Conservation (phyloP, 2,329 filamentous ascomycete genomes). For the Lasiodiplodia theobromae region DNA sequence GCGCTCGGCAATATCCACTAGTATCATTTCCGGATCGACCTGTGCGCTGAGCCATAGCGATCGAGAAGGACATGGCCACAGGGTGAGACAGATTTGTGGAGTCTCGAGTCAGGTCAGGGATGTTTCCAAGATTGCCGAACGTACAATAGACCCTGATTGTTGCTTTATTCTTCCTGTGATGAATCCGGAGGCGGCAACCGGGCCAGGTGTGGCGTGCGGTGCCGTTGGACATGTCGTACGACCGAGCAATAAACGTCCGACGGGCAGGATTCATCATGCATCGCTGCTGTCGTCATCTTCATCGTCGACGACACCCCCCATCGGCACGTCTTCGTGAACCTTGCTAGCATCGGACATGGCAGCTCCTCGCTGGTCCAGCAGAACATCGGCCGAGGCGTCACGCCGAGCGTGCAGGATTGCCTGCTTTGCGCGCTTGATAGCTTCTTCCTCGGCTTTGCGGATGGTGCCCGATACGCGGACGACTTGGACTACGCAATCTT, state of each 20-base stretch:
- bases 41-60: slow-evolving; percentile 1
- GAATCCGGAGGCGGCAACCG: not conserved
- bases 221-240: not conserved
- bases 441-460: slow-evolving; percentile 88
- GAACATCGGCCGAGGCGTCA: slow-evolving; percentile 16
- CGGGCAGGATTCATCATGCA: not conserved
- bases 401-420: slow-evolving; percentile 16
- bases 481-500: slow-evolving; percentile 80
- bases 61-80: slow-evolving; percentile 10
- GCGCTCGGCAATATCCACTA: not conserved
- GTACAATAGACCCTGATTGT: not conserved
- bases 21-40: slow-evolving; percentile 5
- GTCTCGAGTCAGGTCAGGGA: slow-evolving; percentile 16
- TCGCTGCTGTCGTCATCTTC: slow-evolving; percentile 1
- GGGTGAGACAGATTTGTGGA: slow-evolving; percentile 24
- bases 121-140: slow-evolving; percentile 26
- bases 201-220: not conserved
- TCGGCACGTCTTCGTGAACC: slow-evolving; percentile 6
- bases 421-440: slow-evolving; percentile 74
- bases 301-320: slow-evolving; percentile 8
- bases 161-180: not conserved
- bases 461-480: slow-evolving; percentile 92
- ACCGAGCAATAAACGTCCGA: slow-evolving; percentile 4
- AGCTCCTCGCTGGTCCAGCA: not conserved
- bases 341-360: not conserved